phyloP scores from a whole-genome alignment of 2,329 filamentous ascomycete species.

The Rhinocladiella similis region DNA sequence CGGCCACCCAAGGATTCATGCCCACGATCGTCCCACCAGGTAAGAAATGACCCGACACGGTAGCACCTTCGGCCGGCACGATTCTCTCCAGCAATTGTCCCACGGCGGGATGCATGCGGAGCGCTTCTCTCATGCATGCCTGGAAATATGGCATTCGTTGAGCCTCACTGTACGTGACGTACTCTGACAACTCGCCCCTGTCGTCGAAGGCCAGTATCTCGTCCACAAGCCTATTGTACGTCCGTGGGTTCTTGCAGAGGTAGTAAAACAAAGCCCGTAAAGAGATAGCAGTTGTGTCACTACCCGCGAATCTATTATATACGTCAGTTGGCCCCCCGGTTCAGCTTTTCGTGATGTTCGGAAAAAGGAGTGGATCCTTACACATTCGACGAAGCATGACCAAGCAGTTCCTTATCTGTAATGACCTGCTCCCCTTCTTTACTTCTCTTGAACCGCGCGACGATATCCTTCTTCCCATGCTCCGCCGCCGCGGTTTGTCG shows the following conservation, averaged over 20 bases:
- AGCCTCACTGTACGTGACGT: constrained; percentile 21
- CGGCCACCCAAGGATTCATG: constrained; percentile 32
- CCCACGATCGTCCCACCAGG: constrained; percentile 29
- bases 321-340: background rate
- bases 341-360: too few species aligned
- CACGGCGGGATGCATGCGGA: constrained; percentile 28
- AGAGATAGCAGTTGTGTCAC: constrained; percentile 24
- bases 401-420: constrained; percentile 17
- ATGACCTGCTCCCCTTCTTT: constrained; percentile 22
- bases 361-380: background rate
- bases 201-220: constrained; percentile 19
- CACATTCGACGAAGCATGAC: constrained; percentile 23
- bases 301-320: constrained; percentile 18
- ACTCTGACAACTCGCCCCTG: constrained; percentile 16
- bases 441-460: constrained; percentile 19
- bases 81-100: constrained; percentile 46
- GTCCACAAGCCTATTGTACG: constrained; percentile 16
- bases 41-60: constrained; percentile 32
- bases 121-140: constrained; percentile 36
- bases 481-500: constrained; percentile 7
- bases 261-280: constrained; percentile 35
- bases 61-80: constrained; percentile 51
- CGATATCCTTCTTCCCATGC: constrained; percentile 15
- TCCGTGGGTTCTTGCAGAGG: constrained; percentile 48
- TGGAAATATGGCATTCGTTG: constrained; percentile 36